These are phyloP conservation scores for Fragaria vesca DNA, from an alignment of 306 rosid species.

Conservation along the genomic window DNA sequence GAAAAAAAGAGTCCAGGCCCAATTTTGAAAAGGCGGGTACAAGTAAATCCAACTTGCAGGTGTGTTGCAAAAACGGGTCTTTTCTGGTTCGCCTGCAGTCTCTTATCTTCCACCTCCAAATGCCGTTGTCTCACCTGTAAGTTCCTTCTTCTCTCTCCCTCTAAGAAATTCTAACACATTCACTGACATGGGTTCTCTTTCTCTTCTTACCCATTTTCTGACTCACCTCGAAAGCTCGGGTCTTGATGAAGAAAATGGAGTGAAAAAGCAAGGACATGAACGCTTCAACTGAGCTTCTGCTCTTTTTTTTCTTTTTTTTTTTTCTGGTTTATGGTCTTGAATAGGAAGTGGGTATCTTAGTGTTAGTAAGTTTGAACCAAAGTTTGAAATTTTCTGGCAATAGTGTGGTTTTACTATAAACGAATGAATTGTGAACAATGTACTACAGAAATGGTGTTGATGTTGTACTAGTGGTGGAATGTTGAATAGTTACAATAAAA, in stretches of 20 bases:
- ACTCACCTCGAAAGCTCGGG: conserved; percentile 9
- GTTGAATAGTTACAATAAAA: background rate
- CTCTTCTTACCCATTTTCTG: background rate
- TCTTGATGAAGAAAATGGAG: background rate
- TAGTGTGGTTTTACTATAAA: background rate
- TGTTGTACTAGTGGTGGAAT: background rate
- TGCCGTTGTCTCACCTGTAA: conserved; percentile 43
- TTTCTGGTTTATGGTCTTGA: background rate
- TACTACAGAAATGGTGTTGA: background rate
- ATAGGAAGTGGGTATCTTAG: background rate
- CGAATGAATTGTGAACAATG: background rate
- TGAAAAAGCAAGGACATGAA: background rate
- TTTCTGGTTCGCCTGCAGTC: background rate
- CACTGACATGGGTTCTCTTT: background rate
- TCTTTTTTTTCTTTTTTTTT: background rate
- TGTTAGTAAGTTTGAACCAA: background rate
- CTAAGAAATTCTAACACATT: background rate
- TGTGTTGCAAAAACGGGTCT: background rate
- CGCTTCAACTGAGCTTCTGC: background rate
- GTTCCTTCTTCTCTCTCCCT: conserved; percentile 11
- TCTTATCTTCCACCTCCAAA: conserved; percentile 34
- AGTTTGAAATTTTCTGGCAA: background rate
- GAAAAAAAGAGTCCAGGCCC: background rate
- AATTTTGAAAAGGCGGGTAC: background rate
- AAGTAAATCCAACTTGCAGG: background rate